A percentile compares a stretch with the other conserved stretches of the same genome.
phyloP scores from a whole-genome alignment of 768 basidiomycete species.

The Trichaptum fuscoviolaceum region DNA sequence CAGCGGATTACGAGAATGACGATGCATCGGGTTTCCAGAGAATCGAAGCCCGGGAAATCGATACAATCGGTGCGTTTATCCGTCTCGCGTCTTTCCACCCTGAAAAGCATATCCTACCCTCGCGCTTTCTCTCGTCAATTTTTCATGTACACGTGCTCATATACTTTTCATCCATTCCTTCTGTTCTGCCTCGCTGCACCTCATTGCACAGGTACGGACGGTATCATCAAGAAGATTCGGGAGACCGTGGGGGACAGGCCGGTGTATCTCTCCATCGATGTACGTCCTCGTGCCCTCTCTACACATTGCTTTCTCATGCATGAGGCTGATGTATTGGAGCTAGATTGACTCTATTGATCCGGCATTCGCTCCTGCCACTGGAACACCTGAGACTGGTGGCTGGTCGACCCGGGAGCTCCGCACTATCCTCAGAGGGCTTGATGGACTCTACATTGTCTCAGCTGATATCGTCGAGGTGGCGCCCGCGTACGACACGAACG shows the following conservation, averaged over 20 bases:
- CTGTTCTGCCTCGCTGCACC: neutral
- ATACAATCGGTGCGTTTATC: slow-evolving; percentile 55
- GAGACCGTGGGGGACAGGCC: slow-evolving; percentile 70
- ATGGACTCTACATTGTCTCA: slow-evolving; percentile 71
- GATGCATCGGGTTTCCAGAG: slow-evolving; percentile 74
- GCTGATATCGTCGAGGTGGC: slow-evolving; percentile 85
- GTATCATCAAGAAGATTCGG: slow-evolving; percentile 77
- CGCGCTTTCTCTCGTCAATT: neutral
- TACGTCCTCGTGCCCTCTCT: slow-evolving; percentile 26
- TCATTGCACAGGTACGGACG: slow-evolving; percentile 47
- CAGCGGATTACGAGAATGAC: slow-evolving; percentile 73
- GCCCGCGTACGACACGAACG: slow-evolving; percentile 71
- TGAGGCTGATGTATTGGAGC: slow-evolving; percentile 8
- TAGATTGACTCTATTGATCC: slow-evolving; percentile 80
- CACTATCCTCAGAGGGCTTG: slow-evolving; percentile 68
- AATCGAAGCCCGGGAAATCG: slow-evolving; percentile 82
- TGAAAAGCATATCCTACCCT: neutral
- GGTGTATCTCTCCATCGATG: slow-evolving; percentile 76
- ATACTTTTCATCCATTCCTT: neutral
- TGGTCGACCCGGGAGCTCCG: slow-evolving; percentile 83
- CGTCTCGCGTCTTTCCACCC: neutral
- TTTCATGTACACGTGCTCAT: neutral
- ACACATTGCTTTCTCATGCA: slow-evolving; percentile 9
- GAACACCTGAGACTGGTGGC: slow-evolving; percentile 80
- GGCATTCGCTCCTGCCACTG: slow-evolving; percentile 77